Percentiles rank a stretch among this genome's conserved stretches.
Conservation (phyloP, 1,139 yeast genomes). For the Suhomyces ambrosiae region DNA sequence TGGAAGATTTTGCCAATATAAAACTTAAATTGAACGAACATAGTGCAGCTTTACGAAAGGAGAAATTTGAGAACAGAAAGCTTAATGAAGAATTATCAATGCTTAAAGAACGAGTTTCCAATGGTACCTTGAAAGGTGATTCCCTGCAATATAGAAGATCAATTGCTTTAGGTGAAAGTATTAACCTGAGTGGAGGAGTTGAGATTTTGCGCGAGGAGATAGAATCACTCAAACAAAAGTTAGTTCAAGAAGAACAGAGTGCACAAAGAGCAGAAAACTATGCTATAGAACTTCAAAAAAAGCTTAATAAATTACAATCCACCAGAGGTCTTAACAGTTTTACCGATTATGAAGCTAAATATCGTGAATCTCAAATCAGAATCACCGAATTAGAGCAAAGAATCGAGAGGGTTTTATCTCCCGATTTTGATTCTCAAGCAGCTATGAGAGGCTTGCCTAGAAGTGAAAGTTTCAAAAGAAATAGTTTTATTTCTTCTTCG, state of each 20-base stretch:
- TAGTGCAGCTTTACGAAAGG: slow-evolving; percentile 52
- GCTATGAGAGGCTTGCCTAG: slow-evolving; percentile 13
- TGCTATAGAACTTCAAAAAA: slow-evolving; percentile 50
- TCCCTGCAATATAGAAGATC: slow-evolving; percentile 26
- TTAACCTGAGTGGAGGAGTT: slow-evolving; percentile 22
- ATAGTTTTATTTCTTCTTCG: slow-evolving; percentile 32
- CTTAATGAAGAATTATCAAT: slow-evolving; percentile 60
- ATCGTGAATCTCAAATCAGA: slow-evolving; percentile 39
- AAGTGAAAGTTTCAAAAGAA: slow-evolving; percentile 44
- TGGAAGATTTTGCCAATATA: slow-evolving; percentile 51
- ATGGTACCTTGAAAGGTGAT: slow-evolving; percentile 18
- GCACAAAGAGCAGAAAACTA: slow-evolving; percentile 49
- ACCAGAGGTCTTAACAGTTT: slow-evolving; percentile 40
- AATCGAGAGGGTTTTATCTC: slow-evolving; percentile 28
- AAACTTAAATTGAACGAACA: slow-evolving; percentile 56
- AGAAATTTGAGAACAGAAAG: slow-evolving; percentile 55
- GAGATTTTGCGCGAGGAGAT: slow-evolving; percentile 35
- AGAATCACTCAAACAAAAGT: slow-evolving; percentile 35
- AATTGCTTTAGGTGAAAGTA: slow-evolving; percentile 38
- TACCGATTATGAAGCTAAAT: slow-evolving; percentile 42
- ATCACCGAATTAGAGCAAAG: slow-evolving; percentile 38
- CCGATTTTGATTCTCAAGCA: slow-evolving; percentile 17
- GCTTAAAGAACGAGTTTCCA: slow-evolving; percentile 46
- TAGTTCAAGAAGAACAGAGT: slow-evolving; percentile 47
- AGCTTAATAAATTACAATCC: slow-evolving; percentile 45